These are phyloP conservation scores for slime mould (Dictyostelium discoideum) DNA, from an alignment of 78 protist genomes.

Conservation along the genomic window DNA sequence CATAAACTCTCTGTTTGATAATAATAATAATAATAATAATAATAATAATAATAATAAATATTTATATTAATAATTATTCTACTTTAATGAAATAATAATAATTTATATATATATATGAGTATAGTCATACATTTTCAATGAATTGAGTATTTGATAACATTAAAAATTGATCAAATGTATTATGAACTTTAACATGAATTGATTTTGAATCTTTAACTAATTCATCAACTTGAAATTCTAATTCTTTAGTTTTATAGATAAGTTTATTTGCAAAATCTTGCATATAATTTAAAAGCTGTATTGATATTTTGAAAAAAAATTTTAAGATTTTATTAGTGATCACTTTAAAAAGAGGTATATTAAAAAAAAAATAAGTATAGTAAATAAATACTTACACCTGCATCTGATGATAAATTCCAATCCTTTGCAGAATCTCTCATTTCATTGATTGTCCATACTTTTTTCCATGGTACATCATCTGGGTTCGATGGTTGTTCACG, in stretches of 20 bases:
- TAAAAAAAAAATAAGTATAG: neutral
- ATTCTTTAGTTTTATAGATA: conserved; percentile 72
- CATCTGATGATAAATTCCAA: conserved; percentile 85
- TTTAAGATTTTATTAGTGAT: no score
- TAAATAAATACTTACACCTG: conserved; percentile 63
- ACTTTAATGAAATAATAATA: neutral
- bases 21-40: neutral
- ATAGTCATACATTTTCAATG: conserved; percentile 84
- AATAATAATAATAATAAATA: neutral
- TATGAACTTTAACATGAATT: conserved; percentile 75
- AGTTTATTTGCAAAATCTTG: conserved; percentile 73
- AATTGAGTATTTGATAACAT: conserved; percentile 90
- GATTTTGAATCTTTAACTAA: conserved; percentile 66
- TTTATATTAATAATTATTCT: neutral
- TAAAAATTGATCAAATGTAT: conserved; percentile 86
- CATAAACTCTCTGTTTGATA: conserved; percentile 58
- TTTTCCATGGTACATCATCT: conserved; percentile 79
- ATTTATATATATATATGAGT: neutral
- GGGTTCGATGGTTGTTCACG: conserved; percentile 13
- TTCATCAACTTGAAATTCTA: conserved; percentile 78
- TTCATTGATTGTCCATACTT: conserved; percentile 75
- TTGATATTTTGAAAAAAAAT: no score
- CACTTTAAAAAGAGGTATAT: neutral
- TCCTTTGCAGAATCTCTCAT: conserved; percentile 47
- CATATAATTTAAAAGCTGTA: conserved; percentile 71